Base-by-base conservation (phyloP, 2,329 filamentous ascomycete species). In the Thermoascus crustaceus region DNA sequence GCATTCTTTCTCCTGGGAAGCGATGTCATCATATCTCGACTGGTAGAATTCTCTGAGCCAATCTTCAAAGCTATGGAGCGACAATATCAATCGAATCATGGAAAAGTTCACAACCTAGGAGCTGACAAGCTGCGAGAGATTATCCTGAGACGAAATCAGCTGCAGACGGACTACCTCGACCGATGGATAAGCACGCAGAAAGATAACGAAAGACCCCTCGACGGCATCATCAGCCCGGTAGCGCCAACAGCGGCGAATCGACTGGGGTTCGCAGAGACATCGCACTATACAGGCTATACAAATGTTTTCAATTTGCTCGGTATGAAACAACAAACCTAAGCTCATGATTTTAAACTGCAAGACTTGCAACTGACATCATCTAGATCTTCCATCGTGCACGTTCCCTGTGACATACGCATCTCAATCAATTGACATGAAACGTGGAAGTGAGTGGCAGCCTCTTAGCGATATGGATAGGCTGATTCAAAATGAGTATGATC, bases 361-460 rank as follows among this genome's bases (percentile, higher is more conserved):
- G n/a, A n/a, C n/a, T n/a, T n/a, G n/a, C n/a, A n/a, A n/a, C 52
- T 3, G 49, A 46, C 13, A 45, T 53, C n/a, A 44, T 37, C 16
- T 53, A 53, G 30, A 39, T 50, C 32, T 39, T 55, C 16, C 52
- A 23, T 20, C 18, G 13, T 18, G 50, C 53, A 43, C 35, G 49
- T 34, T 34, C 11, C 18, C 11, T 8, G 16, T 9, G 14, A 23
- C 19, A 18, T 39, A 40, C n/a, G 39, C 40, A 39, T 40, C 42
- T 32, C 41, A 44, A 30, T 40, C 48, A 5, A 42, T 54, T 37
- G 47, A 25, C 27, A 16, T 21, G 10, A 40, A 39, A 21, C 32
- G 44, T 20, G 44, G 40, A n/a, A 31, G 20, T 6, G 38, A 32
- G 24, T 51, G n/a, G 68, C 69, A 2, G 23, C 43, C 42, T 11